phyloP scores from a whole-genome alignment of 306 rosid species.

The Lupinus albus region DNA sequence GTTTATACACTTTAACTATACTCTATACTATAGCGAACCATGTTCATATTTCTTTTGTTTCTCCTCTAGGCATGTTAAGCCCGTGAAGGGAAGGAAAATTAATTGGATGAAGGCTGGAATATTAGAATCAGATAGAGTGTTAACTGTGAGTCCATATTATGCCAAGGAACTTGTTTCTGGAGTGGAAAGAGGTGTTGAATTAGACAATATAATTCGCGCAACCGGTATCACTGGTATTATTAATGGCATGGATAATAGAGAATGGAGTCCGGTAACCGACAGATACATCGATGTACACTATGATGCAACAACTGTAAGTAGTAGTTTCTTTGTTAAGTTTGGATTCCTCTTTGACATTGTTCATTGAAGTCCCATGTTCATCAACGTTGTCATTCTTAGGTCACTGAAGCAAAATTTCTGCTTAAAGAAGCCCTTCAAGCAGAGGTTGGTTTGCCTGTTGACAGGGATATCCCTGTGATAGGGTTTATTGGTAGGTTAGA shows the following conservation, averaged over 20 bases:
- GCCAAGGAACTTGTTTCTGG: slow-evolving; percentile 69
- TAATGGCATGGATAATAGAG: slow-evolving; percentile 83
- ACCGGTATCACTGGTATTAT: slow-evolving; percentile 58
- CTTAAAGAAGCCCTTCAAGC: slow-evolving; percentile 95
- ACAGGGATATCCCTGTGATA: slow-evolving; percentile 69
- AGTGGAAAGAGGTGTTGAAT: slow-evolving; percentile 58
- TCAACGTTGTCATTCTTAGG: slow-evolving; percentile 50
- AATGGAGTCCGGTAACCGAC: slow-evolving; percentile 80
- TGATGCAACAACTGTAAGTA: slow-evolving; percentile 66
- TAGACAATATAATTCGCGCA: slow-evolving; percentile 57
- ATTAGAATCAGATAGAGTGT: slow-evolving; percentile 60
- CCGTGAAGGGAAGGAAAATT: slow-evolving; percentile 74
- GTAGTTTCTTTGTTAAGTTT: slow-evolving; percentile 5
- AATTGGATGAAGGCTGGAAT: slow-evolving; percentile 90
- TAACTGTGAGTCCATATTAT: slow-evolving; percentile 78
- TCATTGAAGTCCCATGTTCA: slow-evolving; percentile 27
- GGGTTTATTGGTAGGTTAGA: slow-evolving; percentile 94
- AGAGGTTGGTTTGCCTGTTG: slow-evolving; percentile 87
- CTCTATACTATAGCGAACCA: background rate
- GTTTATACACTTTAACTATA: slow-evolving; percentile 3
- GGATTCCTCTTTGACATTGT: slow-evolving; percentile 7
- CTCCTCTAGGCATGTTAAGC: slow-evolving; percentile 52
- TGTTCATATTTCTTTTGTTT: slow-evolving; percentile 14
- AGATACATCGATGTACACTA: slow-evolving; percentile 54
- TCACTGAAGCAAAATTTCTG: slow-evolving; percentile 62